These are phyloP conservation scores for Tetracentron sinense DNA, from an alignment of 164 flowering plant genomes.

Conservation along the genomic window DNA sequence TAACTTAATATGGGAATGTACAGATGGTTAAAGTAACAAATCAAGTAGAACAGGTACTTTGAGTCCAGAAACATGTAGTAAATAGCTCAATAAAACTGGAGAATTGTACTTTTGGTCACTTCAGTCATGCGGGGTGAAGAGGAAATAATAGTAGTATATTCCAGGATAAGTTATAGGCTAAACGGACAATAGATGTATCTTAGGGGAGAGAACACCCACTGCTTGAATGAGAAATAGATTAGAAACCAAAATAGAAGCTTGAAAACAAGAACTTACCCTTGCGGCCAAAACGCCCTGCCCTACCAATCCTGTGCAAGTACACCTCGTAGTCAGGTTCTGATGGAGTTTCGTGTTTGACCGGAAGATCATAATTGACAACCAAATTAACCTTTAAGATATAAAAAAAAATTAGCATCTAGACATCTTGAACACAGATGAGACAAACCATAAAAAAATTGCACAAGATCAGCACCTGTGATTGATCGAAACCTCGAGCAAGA, in stretches of 20 bases:
- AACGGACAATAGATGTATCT: neutral
- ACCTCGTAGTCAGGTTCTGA: slow-evolving; percentile 83
- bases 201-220: neutral
- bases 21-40: too few relatives aligned
- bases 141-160: neutral
- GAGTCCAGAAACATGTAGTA: too few relatives aligned
- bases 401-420: slow-evolving; percentile 8
- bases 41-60: neutral
- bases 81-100: neutral
- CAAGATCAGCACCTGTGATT: slow-evolving; percentile 57
- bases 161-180: neutral
- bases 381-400: slow-evolving; percentile 60
- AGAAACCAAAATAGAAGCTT: neutral
- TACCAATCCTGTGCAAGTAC: slow-evolving; percentile 86
- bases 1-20: neutral
- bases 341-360: slow-evolving; percentile 35
- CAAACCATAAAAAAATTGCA: neutral
- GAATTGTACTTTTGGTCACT: neutral
- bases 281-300: slow-evolving; percentile 98
- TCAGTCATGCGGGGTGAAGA: neutral
- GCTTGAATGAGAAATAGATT: neutral
- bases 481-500: slow-evolving; percentile 96
- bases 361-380: slow-evolving; percentile 72
- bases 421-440: slow-evolving; percentile 1
- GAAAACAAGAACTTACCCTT: slow-evolving; percentile 49